Conservation (phyloP, 441 rosid genomes). For the Pelargonium exstipulatum region DNA sequence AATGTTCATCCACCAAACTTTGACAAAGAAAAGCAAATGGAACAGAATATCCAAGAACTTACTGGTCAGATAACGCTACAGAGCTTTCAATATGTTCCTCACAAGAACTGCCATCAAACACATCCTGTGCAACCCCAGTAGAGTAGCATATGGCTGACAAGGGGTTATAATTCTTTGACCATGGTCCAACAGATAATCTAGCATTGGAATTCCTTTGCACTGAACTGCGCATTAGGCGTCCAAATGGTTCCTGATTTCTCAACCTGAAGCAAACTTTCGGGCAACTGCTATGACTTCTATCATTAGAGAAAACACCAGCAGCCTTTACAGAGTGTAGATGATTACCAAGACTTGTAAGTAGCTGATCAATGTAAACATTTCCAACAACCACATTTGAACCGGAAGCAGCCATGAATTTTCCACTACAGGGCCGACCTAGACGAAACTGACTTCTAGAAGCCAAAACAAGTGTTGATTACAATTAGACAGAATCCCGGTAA, state of each 20-base stretch:
- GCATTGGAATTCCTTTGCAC: no score
- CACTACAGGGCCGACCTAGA: no score
- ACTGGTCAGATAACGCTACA: slow-evolving; percentile 42
- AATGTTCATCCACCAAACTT: not conserved
- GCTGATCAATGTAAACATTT: no score
- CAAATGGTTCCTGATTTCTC: slow-evolving; percentile 25
- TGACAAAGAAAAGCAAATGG: not conserved
- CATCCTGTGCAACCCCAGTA: slow-evolving; percentile 51
- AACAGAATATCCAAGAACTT: slow-evolving; percentile 28
- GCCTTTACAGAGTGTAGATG: no score
- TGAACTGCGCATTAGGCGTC: no score
- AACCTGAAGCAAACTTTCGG: slow-evolving; percentile 35
- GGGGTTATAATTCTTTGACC: slow-evolving; percentile 35
- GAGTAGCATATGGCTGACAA: slow-evolving; percentile 37
- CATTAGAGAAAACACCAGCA: slow-evolving; percentile 37
- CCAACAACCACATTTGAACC: no score
- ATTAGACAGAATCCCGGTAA: no score
- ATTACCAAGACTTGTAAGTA: no score
- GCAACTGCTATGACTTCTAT: slow-evolving; percentile 25
- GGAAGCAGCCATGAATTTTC: no score
- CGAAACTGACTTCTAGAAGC: no score
- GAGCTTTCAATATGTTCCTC: slow-evolving; percentile 42
- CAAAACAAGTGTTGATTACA: no score
- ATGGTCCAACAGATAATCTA: slow-evolving; percentile 28
- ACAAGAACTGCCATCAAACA: slow-evolving; percentile 43